Base-by-base conservation (phyloP, 2,329 filamentous ascomycete species). In the Hypoxylon sp. region DNA sequence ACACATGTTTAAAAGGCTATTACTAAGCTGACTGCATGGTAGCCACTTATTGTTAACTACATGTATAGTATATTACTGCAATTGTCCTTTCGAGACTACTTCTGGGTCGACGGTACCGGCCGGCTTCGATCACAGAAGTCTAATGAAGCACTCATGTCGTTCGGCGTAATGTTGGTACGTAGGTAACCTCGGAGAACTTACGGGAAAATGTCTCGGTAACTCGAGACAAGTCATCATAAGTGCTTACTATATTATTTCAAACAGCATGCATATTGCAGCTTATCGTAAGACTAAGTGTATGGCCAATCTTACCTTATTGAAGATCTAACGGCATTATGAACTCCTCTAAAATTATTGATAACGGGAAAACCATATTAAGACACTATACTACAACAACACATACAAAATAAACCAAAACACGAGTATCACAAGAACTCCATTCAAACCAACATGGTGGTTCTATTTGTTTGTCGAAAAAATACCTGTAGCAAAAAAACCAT, bases 391-490 rank as follows among this genome's bases (percentile, higher is more conserved):
- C 36, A 65, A 65, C 36, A 65, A 56, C 2, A 32, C 45, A 59
- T 21, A 52, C 14, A 21, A 25, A 25, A 25, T 23, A 50, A 34
- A 34, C 34, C 30, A 34, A 19, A 25, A 50, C 30, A 41, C 36
- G 48, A 50, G 32, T 28, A 46, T 50, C 49, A 43, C 63, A 61
- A 34, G 36, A 53, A 48, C 25, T 60, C 51, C 48, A 19, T 49
- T 50, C 43, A 66, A 68, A 68, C 68, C 62, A 63, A 64, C 51
- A 23, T 43, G 36, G 19, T 59, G 49, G 52, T 48, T 65, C 61
- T 70, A 68, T 65, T 69, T 69, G 51, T 62, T 58, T 36, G 23
- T 56, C 53, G 55, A 63, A 57, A 63, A 63, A 60, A 60, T 58
- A 63, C 62, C 66, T 63, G 49, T 48, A 46, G 43, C 34, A 64